A percentile compares a stretch with the other conserved stretches of the same genome.
These are phyloP conservation scores for Tanacetum coccineum DNA, from an alignment of 129 eudicot genomes.

Conservation along the genomic window DNA sequence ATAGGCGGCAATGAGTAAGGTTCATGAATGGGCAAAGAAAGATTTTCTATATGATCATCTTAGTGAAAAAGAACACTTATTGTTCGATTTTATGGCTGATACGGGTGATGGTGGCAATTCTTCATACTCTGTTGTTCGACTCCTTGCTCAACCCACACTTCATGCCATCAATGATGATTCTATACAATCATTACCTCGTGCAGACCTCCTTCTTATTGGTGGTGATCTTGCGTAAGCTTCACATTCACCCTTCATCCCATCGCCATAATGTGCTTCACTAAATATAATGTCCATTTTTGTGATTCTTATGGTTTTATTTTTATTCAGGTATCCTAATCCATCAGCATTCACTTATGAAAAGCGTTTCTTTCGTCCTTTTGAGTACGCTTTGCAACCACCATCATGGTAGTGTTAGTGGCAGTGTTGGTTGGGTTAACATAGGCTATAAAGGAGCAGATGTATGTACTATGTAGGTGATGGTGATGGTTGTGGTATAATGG, in stretches of 20 bases:
- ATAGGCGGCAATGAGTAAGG: too few relatives aligned
- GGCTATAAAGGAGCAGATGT: too few relatives aligned
- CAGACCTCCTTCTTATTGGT: slow-evolving; percentile 80
- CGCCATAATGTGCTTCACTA: neutral
- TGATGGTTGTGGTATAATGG: too few relatives aligned
- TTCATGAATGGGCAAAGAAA: too few relatives aligned
- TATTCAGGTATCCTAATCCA: slow-evolving; percentile 87
- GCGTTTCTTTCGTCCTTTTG: slow-evolving; percentile 89
- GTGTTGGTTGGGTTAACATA: too few relatives aligned
- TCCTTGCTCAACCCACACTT: too few relatives aligned
- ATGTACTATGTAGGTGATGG: too few relatives aligned
- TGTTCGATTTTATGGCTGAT: slow-evolving; percentile 99
- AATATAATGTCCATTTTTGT: neutral
- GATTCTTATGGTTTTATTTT: neutral
- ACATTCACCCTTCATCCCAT: slow-evolving; percentile 2
- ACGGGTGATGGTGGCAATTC: slow-evolving; percentile 99
- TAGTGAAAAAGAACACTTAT: slow-evolving; percentile 72
- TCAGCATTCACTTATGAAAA: slow-evolving; percentile 83
- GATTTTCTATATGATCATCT: too few relatives aligned
- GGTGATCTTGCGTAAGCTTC: slow-evolving; percentile 98
- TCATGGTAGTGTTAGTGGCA: too few relatives aligned
- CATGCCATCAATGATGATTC: slow-evolving; percentile 17
- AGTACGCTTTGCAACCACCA: slow-evolving; percentile 91
- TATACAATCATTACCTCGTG: slow-evolving; percentile 63
- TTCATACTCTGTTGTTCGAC: slow-evolving; percentile 46